Base-by-base conservation (phyloP, 306 rosid species). In the Glycine latifolia region DNA sequence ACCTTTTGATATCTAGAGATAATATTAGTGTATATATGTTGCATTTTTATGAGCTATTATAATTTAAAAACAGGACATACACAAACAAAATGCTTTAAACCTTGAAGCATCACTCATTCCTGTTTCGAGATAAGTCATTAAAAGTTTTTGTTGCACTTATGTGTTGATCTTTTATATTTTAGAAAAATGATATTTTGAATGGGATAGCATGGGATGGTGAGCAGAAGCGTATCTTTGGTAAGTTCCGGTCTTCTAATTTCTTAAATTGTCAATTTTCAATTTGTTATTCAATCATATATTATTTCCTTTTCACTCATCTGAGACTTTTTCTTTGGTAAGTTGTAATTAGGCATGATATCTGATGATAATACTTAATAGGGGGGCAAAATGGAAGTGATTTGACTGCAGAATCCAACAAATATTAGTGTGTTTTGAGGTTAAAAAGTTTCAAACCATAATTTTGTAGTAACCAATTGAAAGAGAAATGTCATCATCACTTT, bases 171-270 rank as follows among this genome's bases (percentile, higher is more conserved):
- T 16, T 59, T 10, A 81, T 73, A 55, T 75, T 81, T 61, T 39
- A 91, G 99, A 88, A 5, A 37, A 77, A 85, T 75, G 94, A 93
- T 81, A 92, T 91, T 78, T 86, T 93, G 79, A 95, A 95, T 76
- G 99, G 99, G 85, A 95, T 95, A 85, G 99, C 99, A 61, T 95
- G 97, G 97, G 99, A 95, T 77, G 65, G 81, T 14, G 46, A 71
- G 62, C 82, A 72, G 67, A 67, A 89, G 37, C 90, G 97, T 26
- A 75, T 93, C 67, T 91, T 91, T 43, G 97, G 99, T 95, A 84
- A 86, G 95, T 63, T 65, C 75, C 20, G 10, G 12, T 35, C 33
- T 77, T 44, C 66, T 7, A 14, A 49, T 44, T 48, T 70, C 5
- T 56, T 47, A 37, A 37, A 49, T 59, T 73, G 16, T 43, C 8